Evolutionary conservation across 306 rosid species (phyloP).

Genomic region (Dryas octopetala): DNA sequence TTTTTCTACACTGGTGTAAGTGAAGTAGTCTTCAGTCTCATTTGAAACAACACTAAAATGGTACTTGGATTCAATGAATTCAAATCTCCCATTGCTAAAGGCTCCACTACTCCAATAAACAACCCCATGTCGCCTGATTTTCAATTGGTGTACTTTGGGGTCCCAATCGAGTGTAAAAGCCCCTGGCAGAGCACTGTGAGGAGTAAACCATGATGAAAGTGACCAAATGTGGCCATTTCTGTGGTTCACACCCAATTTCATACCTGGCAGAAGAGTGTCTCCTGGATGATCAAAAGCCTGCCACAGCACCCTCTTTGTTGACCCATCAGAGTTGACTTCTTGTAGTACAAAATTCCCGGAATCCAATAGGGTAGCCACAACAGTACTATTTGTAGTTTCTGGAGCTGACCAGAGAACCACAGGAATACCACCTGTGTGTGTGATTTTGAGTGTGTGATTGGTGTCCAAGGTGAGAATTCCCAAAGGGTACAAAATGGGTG

Average conservation of each 20-base stretch:
- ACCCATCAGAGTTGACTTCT: not conserved
- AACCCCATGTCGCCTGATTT: not conserved
- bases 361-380: not conserved
- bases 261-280: not conserved
- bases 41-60: not conserved
- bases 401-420: not conserved
- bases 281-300: conserved; percentile 9
- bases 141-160: not conserved
- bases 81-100: not conserved
- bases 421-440: not conserved
- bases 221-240: conserved; percentile 4
- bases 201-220: not conserved
- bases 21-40: conserved; percentile 2
- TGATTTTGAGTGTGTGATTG: conserved; percentile 14
- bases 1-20: conserved; percentile 11
- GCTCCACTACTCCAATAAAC: conserved; percentile 18
- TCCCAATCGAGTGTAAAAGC: conserved; percentile 37
- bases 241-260: conserved; percentile 1
- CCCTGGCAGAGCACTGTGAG: not conserved
- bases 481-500: not conserved
- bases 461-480: conserved; percentile 4
- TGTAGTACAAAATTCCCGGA: not conserved
- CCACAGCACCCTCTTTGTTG: not conserved
- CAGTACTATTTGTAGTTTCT: not conserved
- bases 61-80: not conserved